Evolutionary conservation across 306 rosid genomes (phyloP).

Genomic region (Sphenostylis stenocarpa): DNA sequence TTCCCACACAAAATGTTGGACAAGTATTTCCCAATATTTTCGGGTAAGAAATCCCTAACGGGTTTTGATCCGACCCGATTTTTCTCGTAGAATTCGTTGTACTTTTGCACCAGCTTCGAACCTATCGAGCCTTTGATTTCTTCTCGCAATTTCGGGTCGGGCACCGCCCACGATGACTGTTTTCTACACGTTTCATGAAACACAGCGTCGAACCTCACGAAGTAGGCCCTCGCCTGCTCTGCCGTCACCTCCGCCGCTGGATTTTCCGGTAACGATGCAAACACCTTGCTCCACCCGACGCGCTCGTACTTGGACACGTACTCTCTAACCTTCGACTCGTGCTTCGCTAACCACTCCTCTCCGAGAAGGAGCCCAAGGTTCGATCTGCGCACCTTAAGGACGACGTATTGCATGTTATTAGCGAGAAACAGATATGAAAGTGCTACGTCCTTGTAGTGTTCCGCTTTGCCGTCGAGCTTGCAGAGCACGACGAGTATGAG

Average conservation of each 20-base stretch:
- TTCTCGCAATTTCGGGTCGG: constrained; percentile 59
- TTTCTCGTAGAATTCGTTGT: constrained; percentile 45
- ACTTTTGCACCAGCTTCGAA: constrained; percentile 45
- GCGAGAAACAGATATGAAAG: constrained; percentile 80
- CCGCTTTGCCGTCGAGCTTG: constrained; percentile 71
- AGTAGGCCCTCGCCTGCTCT: constrained; percentile 44
- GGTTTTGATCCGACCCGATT: constrained; percentile 46
- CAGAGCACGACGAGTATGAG: constrained; percentile 68
- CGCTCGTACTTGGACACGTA: constrained; percentile 61
- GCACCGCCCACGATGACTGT: constrained; percentile 58
- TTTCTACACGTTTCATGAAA: constrained; percentile 61
- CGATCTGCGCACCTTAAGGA: constrained; percentile 58
- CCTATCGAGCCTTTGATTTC: constrained; percentile 52
- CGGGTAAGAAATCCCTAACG: constrained; percentile 44
- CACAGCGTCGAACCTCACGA: constrained; percentile 44
- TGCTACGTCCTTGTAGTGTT: constrained; percentile 62
- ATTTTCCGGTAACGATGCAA: constrained; percentile 60
- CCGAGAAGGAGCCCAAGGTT: constrained; percentile 55
- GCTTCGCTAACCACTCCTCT: constrained; percentile 57
- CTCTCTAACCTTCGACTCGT: constrained; percentile 62
- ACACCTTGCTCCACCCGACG: constrained; percentile 67
- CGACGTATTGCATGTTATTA: constrained; percentile 75
- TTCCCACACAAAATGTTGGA: constrained; percentile 60
- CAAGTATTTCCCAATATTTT: constrained; percentile 54
- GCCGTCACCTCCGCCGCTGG: constrained; percentile 47